Percentiles rank a stretch among this genome's conserved stretches.
Evolutionary conservation across 208 protist genomes (phyloP).

Genomic region (Naegleria lovaniensis): DNA sequence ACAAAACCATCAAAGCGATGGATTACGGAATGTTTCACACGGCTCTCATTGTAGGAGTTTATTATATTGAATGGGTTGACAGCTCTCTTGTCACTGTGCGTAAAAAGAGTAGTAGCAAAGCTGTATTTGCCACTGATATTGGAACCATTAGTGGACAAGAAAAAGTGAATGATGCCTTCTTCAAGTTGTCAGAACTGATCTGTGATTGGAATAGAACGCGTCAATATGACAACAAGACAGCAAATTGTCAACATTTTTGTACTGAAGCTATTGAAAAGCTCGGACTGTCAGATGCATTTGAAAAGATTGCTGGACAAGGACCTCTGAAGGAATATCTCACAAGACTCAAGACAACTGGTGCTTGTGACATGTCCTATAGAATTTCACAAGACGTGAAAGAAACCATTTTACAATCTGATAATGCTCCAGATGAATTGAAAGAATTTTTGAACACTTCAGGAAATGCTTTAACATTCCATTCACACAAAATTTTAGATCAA

Average conservation of each 20-base stretch:
- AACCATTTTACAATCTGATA: background rate
- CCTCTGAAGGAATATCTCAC: background rate
- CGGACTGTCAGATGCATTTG: background rate
- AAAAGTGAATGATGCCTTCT: background rate
- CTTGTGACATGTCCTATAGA: background rate
- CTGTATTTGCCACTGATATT: background rate
- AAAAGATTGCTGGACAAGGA: background rate
- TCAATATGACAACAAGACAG: background rate
- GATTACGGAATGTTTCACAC: constrained; percentile 12
- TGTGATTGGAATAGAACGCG: background rate
- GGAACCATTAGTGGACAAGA: background rate
- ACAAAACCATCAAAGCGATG: constrained; percentile 2
- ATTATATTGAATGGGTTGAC: constrained; percentile 6
- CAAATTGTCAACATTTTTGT: constrained; percentile 15
- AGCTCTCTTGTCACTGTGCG: background rate
- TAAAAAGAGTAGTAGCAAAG: background rate
- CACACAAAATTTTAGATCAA: background rate
- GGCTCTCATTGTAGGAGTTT: background rate
- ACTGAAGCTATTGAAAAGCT: background rate
- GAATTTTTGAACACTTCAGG: background rate
- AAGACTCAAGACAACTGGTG: background rate
- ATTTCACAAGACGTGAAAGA: background rate
- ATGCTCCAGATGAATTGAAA: background rate
- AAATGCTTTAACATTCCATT: constrained; percentile 8
- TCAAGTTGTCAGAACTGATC: background rate